Evolutionary conservation across 306 rosid species (phyloP).

Genomic region (Vigna hirtella): DNA sequence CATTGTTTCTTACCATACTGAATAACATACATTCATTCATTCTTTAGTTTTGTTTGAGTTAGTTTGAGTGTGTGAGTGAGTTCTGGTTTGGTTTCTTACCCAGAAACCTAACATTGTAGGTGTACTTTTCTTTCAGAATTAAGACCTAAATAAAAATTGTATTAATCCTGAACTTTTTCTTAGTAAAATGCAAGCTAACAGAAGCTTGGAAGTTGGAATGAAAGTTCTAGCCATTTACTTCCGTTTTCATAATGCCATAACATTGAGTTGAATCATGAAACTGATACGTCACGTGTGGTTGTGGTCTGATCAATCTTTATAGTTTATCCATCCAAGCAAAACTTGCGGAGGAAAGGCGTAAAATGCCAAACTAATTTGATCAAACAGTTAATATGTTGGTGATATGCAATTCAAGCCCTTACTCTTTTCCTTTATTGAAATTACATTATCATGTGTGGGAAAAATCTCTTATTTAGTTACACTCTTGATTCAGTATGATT

Average conservation of each 20-base stretch:
- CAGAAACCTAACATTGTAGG: background rate
- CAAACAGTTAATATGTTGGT: background rate
- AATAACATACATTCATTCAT: no score
- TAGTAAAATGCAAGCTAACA: background rate
- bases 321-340: background rate
- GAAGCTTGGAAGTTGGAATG: constrained; percentile 36
- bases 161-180: background rate
- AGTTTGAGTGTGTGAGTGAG: no score
- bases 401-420: background rate
- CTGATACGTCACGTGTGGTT: background rate
- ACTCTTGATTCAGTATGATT: constrained; percentile 9
- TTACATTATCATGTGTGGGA: background rate
- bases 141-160: constrained; percentile 7
- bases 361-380: constrained; percentile 23
- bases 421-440: constrained; percentile 1
- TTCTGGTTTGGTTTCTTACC: no score
- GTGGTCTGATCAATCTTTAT: constrained; percentile 10
- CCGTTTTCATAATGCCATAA: background rate
- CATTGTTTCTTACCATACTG: no score
- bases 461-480: background rate
- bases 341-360: background rate
- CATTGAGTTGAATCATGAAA: constrained; percentile 16
- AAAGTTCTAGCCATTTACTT: constrained; percentile 9
- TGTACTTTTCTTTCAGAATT: constrained; percentile 9
- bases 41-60: no score